These are phyloP conservation scores for Rubroshorea leprosula DNA, from an alignment of 345 rosid genomes.

Conservation along the genomic window DNA sequence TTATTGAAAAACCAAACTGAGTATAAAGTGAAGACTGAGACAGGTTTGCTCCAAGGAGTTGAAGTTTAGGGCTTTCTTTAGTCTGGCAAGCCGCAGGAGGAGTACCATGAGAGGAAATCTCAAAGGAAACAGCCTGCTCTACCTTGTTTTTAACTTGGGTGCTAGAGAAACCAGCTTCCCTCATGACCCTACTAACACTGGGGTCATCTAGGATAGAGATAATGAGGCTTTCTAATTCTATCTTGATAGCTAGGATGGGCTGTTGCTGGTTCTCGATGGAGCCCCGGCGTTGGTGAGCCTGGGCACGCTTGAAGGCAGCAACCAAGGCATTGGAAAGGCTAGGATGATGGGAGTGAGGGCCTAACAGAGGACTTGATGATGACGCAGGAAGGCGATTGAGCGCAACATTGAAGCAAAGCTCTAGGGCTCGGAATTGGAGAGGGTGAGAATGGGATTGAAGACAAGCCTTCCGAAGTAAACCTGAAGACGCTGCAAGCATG, in stretches of 20 bases:
- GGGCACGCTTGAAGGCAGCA: conserved; percentile 74
- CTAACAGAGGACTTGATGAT: conserved; percentile 45
- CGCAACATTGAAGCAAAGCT: conserved; percentile 74
- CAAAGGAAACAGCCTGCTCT: conserved; percentile 55
- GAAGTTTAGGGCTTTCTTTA: conserved; percentile 27
- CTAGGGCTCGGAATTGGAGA: conserved; percentile 66
- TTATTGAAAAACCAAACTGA: conserved; percentile 16
- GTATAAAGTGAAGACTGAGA: conserved; percentile 25
- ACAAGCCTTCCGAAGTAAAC: conserved; percentile 61
- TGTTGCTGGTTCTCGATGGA: conserved; percentile 75
- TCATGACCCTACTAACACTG: conserved; percentile 75
- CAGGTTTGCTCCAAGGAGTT: conserved; percentile 8
- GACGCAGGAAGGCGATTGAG: conserved; percentile 72
- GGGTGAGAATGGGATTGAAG: conserved; percentile 71
- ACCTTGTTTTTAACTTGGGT: conserved; percentile 53
- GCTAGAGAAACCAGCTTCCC: conserved; percentile 83
- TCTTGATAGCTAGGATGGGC: conserved; percentile 63
- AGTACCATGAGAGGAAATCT: conserved; percentile 27
- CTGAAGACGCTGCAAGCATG: conserved; percentile 51
- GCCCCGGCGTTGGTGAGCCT: conserved; percentile 78
- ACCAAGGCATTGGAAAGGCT: conserved; percentile 66
- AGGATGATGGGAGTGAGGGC: conserved; percentile 40
- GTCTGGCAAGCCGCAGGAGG: conserved; percentile 17
- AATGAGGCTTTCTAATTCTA: conserved; percentile 58
- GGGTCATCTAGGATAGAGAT: conserved; percentile 71